A percentile compares a stretch with the other conserved stretches of the same genome.
Conservation (phyloP, 768 basidiomycete species). For the Agaricus blazei region DNA sequence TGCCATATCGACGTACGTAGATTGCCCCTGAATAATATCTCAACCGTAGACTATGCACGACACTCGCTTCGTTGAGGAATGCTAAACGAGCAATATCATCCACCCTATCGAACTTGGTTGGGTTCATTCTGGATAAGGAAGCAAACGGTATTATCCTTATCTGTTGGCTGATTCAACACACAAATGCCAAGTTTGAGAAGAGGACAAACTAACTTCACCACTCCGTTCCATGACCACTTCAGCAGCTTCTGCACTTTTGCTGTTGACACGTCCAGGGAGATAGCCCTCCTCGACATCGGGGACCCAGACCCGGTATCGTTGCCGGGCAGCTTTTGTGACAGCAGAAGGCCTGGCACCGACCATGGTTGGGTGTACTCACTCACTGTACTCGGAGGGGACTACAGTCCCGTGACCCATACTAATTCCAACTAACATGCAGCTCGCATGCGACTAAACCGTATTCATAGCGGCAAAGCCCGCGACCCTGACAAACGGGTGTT, state of each 20-base stretch:
- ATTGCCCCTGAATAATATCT: constrained; percentile 90
- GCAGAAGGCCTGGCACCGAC: constrained; percentile 42
- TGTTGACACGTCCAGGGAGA: constrained; percentile 89
- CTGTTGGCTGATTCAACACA: constrained; percentile 13
- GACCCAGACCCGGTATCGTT: constrained; percentile 95
- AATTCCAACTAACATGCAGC: constrained; percentile 8
- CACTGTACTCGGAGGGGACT: constrained; percentile 1
- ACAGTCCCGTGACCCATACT: constrained; percentile 9
- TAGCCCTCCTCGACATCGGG: constrained; percentile 92
- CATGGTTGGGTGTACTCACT: constrained; percentile 26
- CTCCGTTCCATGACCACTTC: constrained; percentile 85
- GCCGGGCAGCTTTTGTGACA: constrained; percentile 69
- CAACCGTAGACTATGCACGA: constrained; percentile 93
- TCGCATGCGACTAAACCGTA: too few relatives aligned
- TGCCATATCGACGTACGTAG: constrained; percentile 61
- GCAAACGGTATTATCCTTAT: constrained; percentile 62
- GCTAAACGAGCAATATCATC: constrained; percentile 98
- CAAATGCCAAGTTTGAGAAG: not conserved
- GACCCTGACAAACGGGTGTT: too few relatives aligned
- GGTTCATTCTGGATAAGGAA: constrained; percentile 92
- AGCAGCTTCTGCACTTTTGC: constrained; percentile 75
- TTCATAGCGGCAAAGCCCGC: too few relatives aligned
- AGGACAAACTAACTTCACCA: constrained; percentile 65
- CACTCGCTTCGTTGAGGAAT: constrained; percentile 96
- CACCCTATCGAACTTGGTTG: constrained; percentile 96